Evolutionary conservation across 2,329 filamentous ascomycete species (phyloP).

Genomic region (Exserohilum rostratum): DNA sequence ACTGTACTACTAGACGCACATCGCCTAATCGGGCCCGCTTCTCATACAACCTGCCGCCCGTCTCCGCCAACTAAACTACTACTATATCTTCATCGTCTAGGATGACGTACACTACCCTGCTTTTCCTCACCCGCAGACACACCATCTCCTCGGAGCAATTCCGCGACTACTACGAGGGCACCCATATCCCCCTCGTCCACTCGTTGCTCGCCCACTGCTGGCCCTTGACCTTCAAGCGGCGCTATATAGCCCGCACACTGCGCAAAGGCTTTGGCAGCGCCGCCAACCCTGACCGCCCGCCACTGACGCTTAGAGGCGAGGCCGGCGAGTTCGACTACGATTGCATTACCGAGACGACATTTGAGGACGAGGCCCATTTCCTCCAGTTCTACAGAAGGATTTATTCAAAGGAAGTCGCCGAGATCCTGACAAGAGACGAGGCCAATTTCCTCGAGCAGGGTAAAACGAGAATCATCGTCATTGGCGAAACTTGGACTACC

Average conservation of each 20-base stretch:
- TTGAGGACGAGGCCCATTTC: slow-evolving; percentile 29
- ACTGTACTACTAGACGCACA: no score
- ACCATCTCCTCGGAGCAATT: slow-evolving; percentile 32
- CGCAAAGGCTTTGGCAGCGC: slow-evolving; percentile 36
- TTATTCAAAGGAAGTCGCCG: slow-evolving; percentile 30
- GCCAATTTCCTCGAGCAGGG: slow-evolving; percentile 29
- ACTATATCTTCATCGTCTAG: not conserved
- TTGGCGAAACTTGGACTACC: slow-evolving; percentile 33
- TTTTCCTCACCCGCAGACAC: slow-evolving; percentile 34
- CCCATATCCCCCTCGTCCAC: slow-evolving; percentile 33
- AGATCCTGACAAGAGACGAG: slow-evolving; percentile 31
- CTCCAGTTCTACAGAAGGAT: slow-evolving; percentile 33
- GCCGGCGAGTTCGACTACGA: slow-evolving; percentile 35
- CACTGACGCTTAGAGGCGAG: slow-evolving; percentile 29
- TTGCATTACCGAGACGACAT: slow-evolving; percentile 34
- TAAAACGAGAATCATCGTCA: slow-evolving; percentile 30
- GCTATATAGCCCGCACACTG: slow-evolving; percentile 33
- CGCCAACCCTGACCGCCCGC: slow-evolving; percentile 31
- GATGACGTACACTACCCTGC: slow-evolving; percentile 35
- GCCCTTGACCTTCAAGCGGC: slow-evolving; percentile 31
- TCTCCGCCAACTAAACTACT: not conserved
- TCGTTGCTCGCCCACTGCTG: slow-evolving; percentile 26
- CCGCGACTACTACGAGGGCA: slow-evolving; percentile 36
- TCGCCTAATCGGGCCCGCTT: no score
- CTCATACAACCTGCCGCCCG: no score